A percentile compares a stretch with the other conserved stretches of the same genome.
Evolutionary conservation across 345 rosid species (phyloP).

Genomic region (Salix brachista): DNA sequence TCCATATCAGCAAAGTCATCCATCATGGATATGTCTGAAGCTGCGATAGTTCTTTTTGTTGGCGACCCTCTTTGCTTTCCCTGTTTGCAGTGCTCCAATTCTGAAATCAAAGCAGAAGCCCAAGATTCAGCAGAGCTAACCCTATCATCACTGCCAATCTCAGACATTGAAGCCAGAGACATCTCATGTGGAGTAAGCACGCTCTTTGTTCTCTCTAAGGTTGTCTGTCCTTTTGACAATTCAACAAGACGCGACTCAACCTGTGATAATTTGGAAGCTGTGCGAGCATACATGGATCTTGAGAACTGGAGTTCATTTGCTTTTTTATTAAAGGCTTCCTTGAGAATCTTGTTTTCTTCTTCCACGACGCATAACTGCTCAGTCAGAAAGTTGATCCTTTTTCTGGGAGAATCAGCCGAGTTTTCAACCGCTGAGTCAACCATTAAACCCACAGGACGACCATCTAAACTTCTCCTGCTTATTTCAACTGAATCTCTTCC

Average conservation of each 20-base stretch:
- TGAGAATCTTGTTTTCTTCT: slow-evolving; percentile 79
- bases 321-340: slow-evolving; percentile 61
- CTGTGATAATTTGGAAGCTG: slow-evolving; percentile 59
- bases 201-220: slow-evolving; percentile 38
- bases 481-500: slow-evolving; percentile 46
- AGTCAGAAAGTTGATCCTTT: slow-evolving; percentile 42
- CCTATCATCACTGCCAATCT: slow-evolving; percentile 66
- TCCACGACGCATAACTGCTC: slow-evolving; percentile 64
- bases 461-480: slow-evolving; percentile 43
- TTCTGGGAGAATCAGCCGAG: slow-evolving; percentile 30
- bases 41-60: slow-evolving; percentile 45
- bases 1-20: slow-evolving; percentile 98
- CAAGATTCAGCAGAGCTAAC: slow-evolving; percentile 66
- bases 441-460: slow-evolving; percentile 24
- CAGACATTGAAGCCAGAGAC: slow-evolving; percentile 59
- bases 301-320: slow-evolving; percentile 70
- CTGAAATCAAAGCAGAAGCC: slow-evolving; percentile 74
- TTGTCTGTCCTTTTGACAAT: slow-evolving; percentile 38
- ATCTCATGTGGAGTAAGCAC: slow-evolving; percentile 38
- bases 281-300: slow-evolving; percentile 52
- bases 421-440: slow-evolving; percentile 30
- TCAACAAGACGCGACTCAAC: slow-evolving; percentile 59
- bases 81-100: slow-evolving; percentile 60
- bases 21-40: slow-evolving; percentile 76
- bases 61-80: slow-evolving; percentile 45